Base-by-base conservation (phyloP, 192 early-diverging fungal genomes). In the Coemansia sp. region DNA sequence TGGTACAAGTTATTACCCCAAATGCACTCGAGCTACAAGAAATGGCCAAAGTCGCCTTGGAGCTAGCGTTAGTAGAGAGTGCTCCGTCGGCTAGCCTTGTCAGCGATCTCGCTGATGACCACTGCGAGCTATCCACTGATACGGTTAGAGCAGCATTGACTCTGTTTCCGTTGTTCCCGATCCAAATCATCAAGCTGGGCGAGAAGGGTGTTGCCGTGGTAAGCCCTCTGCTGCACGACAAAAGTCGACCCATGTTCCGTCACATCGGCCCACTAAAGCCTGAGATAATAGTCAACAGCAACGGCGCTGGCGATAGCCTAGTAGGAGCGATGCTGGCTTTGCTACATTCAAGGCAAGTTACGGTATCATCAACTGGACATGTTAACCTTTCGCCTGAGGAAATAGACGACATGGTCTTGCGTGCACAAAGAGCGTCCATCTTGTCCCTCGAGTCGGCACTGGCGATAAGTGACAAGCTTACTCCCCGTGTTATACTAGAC, bases 151-250 rank as follows among this genome's bases (percentile, higher is more conserved):
- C 68, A 13, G 67, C 61, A 76, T 83, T 16, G 37, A 82, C 61
- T 32, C 66, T 69, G 68, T 89, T 41, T 65, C 86, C 62, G 41
- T 56, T 55, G 67, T 86, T 91, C 29, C 86, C 85, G 2, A 77
- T 77, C 4, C 67, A 89, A 24, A 60, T 92, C 40, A 81, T 91
- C 64, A 95, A 92, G 62, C 71, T 91, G 7, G 94, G 94, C 13
- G 56, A 84, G 7, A 69, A 87, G 16, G 94, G 94, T 24, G 86
- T 82, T 10, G 49, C 83, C 11, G 64, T 86, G 2, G 65, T 78
- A 15, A 66, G 76, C 61, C 62, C 70, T 16, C 53, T 59, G 52
- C 60, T 59, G 0, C 11, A 7, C 27, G 47, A 58, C 22, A 37
- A 50, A 2, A 35, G 37, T 15, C 37, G 13, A 32, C 71, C 50